These are phyloP conservation scores for Botryosphaeria agaves DNA, from an alignment of 2,329 filamentous ascomycete species.

Conservation along the genomic window DNA sequence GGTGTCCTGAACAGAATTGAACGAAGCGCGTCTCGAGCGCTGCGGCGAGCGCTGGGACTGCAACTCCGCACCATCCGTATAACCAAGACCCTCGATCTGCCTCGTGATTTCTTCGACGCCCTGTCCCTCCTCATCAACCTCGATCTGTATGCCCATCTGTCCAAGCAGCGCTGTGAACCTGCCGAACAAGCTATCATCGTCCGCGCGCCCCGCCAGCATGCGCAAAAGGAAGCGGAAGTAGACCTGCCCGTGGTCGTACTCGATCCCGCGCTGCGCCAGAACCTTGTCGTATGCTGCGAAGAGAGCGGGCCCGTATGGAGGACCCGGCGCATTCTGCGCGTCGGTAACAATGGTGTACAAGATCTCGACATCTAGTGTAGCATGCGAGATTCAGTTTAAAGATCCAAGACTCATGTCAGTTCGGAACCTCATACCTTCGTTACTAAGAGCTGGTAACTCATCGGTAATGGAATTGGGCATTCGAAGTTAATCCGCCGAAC, in stretches of 20 bases:
- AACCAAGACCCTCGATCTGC: slow-evolving; percentile 2
- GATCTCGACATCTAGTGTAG: slow-evolving; percentile 50
- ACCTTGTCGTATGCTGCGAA: slow-evolving; percentile 68
- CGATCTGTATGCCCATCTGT: slow-evolving; percentile 54
- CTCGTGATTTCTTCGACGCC: slow-evolving; percentile 17
- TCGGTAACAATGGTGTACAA: slow-evolving; percentile 59
- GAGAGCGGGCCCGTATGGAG: slow-evolving; percentile 48
- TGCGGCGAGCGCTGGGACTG: slow-evolving; percentile 2
- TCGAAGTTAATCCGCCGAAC: slow-evolving; percentile 19
- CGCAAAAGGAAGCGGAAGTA: slow-evolving; percentile 66
- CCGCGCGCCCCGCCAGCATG: slow-evolving; percentile 39
- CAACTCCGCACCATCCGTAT: slow-evolving; percentile 1
- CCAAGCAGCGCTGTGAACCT: slow-evolving; percentile 53
- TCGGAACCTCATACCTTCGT: slow-evolving; percentile 23
- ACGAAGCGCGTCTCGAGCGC: slow-evolving; percentile 32
- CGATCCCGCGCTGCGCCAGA: slow-evolving; percentile 50
- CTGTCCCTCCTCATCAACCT: slow-evolving; percentile 33
- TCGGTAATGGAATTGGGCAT: slow-evolving; percentile 22
- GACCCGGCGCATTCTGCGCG: slow-evolving; percentile 48
- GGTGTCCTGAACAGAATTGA: slow-evolving; percentile 34
- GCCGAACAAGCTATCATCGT: slow-evolving; percentile 35
- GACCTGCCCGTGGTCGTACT: slow-evolving; percentile 56
- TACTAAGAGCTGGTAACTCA: slow-evolving; percentile 21
- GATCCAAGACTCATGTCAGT: too few species aligned
- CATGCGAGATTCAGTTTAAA: background rate